Base-by-base conservation (phyloP, 176 grass and related monocot species). In the Aegilops longissima region DNA sequence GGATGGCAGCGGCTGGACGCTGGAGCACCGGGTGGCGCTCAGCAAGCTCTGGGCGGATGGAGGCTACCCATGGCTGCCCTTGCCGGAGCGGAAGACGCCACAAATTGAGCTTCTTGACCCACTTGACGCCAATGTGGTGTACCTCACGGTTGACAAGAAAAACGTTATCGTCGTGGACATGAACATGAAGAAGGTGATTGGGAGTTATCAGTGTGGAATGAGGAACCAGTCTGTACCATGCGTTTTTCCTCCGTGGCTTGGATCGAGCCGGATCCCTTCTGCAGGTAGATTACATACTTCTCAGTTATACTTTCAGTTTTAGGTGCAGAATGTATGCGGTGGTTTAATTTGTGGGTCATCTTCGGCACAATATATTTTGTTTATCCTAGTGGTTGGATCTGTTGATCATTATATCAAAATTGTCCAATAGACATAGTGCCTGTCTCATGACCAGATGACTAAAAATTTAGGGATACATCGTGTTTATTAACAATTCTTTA, bases 101-200 rank as follows among this genome's bases (percentile, higher is more conserved):
- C 49, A 20, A 14, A 83, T 88, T 49, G 73, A 12, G 1, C 63
- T 78, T 59, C 2, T 83, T 70, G 35, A 83, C 16, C 86, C 86
- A 24, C 51, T 83, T n/a, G 36, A 78, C 6, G 34, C 80, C 44
- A 64, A 54, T 67, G 9, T 79, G 27, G 61, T 88, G 66, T 69
- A 84, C 67, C 29, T 88, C 65, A 52, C 39, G 21, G 17, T 79
- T 20, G 66, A 24, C 27, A 49, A 21, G 6, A 56, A 56, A 56
- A 21, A 70, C 13, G 9, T 12, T 64, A 18, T 88, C n/a, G 34
- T 76, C 21, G 36, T 88, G 17, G 87, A 88, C 81, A 88, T 88
- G 74, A 12, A 29, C 9, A 49, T 4, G 9, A 66, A 23, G 66
- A 29, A 52, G 30, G n/a, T 88, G 65, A n/a, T 29, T 14, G 51